Evolutionary conservation across 2,329 filamentous ascomycete species (phyloP), one percentile per base, ranked within the genome.

Genomic region (Ophiostoma montium): DNA sequence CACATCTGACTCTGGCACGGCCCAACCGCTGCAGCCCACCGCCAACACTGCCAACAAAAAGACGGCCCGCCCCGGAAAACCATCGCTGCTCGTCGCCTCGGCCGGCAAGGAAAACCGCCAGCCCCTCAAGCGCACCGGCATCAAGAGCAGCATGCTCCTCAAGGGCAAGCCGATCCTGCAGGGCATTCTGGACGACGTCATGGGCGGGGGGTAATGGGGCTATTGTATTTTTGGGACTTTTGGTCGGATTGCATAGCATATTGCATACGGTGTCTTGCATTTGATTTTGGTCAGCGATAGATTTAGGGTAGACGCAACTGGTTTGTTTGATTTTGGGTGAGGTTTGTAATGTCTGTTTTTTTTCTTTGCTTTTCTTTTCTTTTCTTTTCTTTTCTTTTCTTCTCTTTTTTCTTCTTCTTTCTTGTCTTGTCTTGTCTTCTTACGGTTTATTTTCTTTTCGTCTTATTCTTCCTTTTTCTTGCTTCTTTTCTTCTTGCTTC

Each of bases 161-260:
- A 80, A 77, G 51, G 78, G 75, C 33, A 78, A 79, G 58, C 76
- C 79, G 33, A 72, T 94, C 49, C 70, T 89, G 59, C 76, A 77
- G 60, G 83, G 90, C 69, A 80, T 95, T 55, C 70, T 88, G 57
- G 86, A 92, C 65, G 85, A 88, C 55, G 69, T 79, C 65, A 72
- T 61, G 54, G 62, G 60, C 8, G 51, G 47, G 0, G 46, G 23
- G 44, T 48, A 47, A 31, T 27, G 12, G 8, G 12, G 19, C 5
- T 19, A 23, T 41, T 41, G 19, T 19, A 41, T 41, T 23, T n/a
- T 30, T 19, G 13, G 8, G 3, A 41, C n/a, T n/a, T n/a, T n/a
- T n/a, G n/a, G n/a, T n/a, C n/a, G n/a, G 19, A 19, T n/a, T 13
- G 27, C 19, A 41, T 27, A 41, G 38, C 36, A 23, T 41, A 13